Base-by-base conservation (phyloP, 768 basidiomycete species). In the Termitomyces titanicus region DNA sequence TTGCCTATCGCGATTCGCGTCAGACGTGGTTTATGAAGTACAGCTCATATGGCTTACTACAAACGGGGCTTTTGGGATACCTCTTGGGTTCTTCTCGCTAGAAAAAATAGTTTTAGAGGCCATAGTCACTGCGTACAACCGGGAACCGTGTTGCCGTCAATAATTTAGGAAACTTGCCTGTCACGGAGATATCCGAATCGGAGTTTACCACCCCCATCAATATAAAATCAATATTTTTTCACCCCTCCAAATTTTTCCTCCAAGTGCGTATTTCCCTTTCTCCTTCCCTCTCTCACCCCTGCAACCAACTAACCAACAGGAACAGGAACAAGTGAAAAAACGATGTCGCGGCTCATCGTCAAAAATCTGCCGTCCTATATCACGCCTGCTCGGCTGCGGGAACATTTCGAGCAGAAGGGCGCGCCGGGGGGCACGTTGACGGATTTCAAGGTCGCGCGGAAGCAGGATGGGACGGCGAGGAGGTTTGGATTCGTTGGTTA, bases 31-130 rank as follows among this genome's bases (percentile, higher is more conserved):
- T 9, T 8, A n/a, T 2, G 39, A 18, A 3, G 1, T 18, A 9
- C 7, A 17, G 38, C 12, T 39, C 15, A 17, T 4, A 5, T 3
- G 2, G 50, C 59, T 61, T 60, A 96, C 95, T 51, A 98, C 88
- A 66, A 99, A 99, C 0, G 92, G 92, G 3, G 96, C 95, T 70
- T 89, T 88, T 22, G 96, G 96, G 49, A 98, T 98, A 5, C 96
- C 96, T 50, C 96, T 78, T 0, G 94, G 87, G 61, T 95, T 98
- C 65, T 84, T 85, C 70, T 66, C 64, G 22, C 29, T 45, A 0
- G 60, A 64, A 34, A 66, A 61, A 9, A 62, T 45, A 27, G 61
- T 34, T 50, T 58, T 57, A 12, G 63, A 40, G 10, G 62, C 31
- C 64, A 63, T 62, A 35, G 9, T 38, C n/a, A 22, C 47, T 15